Evolutionary conservation across 306 rosid genomes (phyloP).

Genomic region (Lotus japonicus): DNA sequence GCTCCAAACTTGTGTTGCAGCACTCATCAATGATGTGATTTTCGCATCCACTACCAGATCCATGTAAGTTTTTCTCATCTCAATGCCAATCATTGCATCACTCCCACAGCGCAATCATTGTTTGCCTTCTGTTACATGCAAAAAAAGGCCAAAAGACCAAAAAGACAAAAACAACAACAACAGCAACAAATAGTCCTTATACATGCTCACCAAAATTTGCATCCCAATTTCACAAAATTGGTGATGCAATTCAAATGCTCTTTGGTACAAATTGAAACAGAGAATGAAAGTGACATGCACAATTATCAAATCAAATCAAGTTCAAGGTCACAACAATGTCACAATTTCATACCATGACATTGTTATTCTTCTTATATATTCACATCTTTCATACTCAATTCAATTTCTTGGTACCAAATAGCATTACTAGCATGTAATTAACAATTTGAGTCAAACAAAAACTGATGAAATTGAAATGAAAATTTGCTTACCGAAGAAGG

Average conservation of each 20-base stretch:
- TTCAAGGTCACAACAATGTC: no score
- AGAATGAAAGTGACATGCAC: no score
- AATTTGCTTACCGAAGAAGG: constrained; percentile 51
- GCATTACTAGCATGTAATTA: not conserved
- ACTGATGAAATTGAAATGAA: not conserved
- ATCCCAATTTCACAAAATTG: not conserved
- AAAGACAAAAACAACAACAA: not conserved
- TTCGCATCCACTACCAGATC: not conserved
- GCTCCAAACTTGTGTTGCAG: no score
- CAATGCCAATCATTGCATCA: not conserved
- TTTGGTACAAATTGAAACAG: no score
- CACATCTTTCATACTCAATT: no score
- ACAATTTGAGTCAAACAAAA: not conserved
- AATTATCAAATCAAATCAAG: no score
- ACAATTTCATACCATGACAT: no score
- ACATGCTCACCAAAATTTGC: not conserved
- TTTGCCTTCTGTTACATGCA: not conserved
- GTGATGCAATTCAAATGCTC: no score
- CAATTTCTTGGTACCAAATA: no score
- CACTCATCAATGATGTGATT: not conserved
- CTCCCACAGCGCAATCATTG: not conserved
- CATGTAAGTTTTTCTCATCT: not conserved
- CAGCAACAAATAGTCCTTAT: not conserved
- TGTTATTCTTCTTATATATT: no score
- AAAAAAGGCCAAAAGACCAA: constrained; percentile 6